These are phyloP conservation scores for Xanthoconium purpureum DNA, from an alignment of 768 basidiomycete genomes.

Conservation along the genomic window DNA sequence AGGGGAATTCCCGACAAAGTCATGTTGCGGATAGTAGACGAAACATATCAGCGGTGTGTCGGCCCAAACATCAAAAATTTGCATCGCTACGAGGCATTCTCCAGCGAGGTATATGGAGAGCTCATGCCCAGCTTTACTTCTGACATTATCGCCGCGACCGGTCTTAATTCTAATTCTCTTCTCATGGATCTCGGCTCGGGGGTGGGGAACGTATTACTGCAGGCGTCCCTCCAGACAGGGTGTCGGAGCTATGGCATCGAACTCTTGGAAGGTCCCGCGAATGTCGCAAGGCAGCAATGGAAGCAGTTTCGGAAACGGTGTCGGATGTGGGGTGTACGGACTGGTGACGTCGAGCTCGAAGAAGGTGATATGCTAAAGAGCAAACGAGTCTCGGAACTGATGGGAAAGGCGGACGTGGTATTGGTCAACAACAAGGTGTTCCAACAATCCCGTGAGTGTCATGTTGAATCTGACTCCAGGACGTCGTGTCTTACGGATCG, in stretches of 20 bases:
- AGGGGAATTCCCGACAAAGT: conserved; percentile 62
- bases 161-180: conserved; percentile 51
- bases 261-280: conserved; percentile 72
- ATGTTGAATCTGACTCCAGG: neutral
- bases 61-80: conserved; percentile 85
- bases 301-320: conserved; percentile 73
- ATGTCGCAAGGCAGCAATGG: conserved; percentile 73
- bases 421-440: conserved; percentile 89
- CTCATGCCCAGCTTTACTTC: conserved; percentile 73
- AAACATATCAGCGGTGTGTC: conserved; percentile 90
- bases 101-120: conserved; percentile 87
- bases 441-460: conserved; percentile 59
- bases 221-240: conserved; percentile 78
- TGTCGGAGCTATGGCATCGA: conserved; percentile 79
- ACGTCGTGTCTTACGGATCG: neutral
- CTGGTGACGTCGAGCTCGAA: conserved; percentile 74
- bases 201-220: conserved; percentile 80
- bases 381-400: conserved; percentile 59
- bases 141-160: conserved; percentile 50
- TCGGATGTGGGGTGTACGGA: conserved; percentile 85
- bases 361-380: conserved; percentile 85
- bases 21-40: conserved; percentile 75
- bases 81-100: conserved; percentile 78
- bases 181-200: conserved; percentile 87
- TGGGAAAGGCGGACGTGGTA: conserved; percentile 85